These are phyloP conservation scores for Sphaerosporella brunnea DNA, from an alignment of 495 filamentous ascomycete species.

Conservation along the genomic window DNA sequence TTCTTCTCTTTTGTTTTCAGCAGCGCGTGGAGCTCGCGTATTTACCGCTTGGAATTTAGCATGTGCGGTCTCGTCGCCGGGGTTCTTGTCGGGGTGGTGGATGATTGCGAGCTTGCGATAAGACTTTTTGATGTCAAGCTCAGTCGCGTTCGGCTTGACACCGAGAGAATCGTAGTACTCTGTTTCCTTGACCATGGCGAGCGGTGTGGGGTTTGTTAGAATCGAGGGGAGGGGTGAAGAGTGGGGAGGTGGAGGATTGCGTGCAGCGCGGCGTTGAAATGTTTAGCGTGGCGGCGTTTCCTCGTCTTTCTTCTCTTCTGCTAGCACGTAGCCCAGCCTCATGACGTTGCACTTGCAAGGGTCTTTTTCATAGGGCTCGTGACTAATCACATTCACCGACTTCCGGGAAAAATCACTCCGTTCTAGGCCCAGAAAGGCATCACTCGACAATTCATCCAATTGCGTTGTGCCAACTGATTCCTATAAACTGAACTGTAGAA, in stretches of 20 bases:
- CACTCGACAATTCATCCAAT: too few relatives aligned
- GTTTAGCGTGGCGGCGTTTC: too few relatives aligned
- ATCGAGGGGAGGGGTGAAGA: background rate
- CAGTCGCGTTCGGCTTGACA: conserved; percentile 72
- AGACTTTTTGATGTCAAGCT: conserved; percentile 99
- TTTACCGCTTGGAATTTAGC: conserved; percentile 71
- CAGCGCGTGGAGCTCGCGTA: too few relatives aligned
- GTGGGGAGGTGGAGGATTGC: conserved; percentile 9
- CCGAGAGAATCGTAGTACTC: conserved; percentile 80
- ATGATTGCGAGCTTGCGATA: conserved; percentile 87
- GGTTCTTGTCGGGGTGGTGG: conserved; percentile 80
- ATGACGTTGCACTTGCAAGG: background rate
- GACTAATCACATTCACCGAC: background rate
- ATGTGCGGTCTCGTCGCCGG: conserved; percentile 86
- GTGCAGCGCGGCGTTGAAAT: conserved; percentile 4
- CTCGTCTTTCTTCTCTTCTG: background rate
- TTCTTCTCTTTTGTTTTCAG: too few relatives aligned
- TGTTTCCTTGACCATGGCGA: conserved; percentile 64
- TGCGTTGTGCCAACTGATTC: too few relatives aligned
- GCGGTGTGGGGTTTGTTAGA: background rate
- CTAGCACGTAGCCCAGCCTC: background rate
- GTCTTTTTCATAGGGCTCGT: background rate
- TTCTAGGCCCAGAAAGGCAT: too few relatives aligned
- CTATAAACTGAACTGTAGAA: too few relatives aligned
- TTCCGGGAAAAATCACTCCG: conserved; percentile 17